Evolutionary conservation across 192 early-diverging fungal genomes (phyloP).

Genomic region (Backusella tarrabulga): DNA sequence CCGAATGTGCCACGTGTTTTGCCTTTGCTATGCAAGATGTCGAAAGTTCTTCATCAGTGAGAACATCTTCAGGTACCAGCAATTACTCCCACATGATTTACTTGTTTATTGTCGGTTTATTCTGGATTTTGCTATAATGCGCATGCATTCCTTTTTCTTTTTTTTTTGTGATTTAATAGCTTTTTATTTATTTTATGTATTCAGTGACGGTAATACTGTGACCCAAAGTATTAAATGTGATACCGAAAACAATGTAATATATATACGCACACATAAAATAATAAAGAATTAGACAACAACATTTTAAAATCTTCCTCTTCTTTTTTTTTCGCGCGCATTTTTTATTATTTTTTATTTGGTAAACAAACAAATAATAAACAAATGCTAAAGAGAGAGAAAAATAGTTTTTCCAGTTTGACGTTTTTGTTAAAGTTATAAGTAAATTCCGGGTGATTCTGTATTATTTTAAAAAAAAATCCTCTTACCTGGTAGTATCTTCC

Average conservation of each 20-base stretch:
- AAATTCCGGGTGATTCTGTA: background rate
- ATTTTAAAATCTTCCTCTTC: background rate
- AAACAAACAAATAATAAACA: background rate
- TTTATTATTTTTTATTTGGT: background rate
- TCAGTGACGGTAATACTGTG: background rate
- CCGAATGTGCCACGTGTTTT: conserved; percentile 6
- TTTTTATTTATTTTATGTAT: background rate
- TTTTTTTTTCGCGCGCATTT: conserved; percentile 1
- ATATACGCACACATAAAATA: background rate
- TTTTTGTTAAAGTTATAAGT: background rate
- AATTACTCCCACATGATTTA: background rate
- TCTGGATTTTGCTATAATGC: background rate
- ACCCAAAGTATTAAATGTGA: background rate
- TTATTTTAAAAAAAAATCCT: background rate
- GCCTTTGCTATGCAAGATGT: background rate
- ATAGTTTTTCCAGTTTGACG: background rate
- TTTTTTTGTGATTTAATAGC: background rate
- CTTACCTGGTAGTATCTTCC: background rate
- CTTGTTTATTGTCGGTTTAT: background rate
- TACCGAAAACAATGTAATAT: background rate
- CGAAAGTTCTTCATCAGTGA: background rate
- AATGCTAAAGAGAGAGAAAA: background rate
- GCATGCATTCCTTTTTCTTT: background rate
- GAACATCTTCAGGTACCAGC: background rate
- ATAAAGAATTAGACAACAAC: background rate